A percentile compares a stretch with the other conserved stretches of the same genome.
phyloP scores from a whole-genome alignment of 2,329 filamentous ascomycete species.

The Exophiala oligosperma region DNA sequence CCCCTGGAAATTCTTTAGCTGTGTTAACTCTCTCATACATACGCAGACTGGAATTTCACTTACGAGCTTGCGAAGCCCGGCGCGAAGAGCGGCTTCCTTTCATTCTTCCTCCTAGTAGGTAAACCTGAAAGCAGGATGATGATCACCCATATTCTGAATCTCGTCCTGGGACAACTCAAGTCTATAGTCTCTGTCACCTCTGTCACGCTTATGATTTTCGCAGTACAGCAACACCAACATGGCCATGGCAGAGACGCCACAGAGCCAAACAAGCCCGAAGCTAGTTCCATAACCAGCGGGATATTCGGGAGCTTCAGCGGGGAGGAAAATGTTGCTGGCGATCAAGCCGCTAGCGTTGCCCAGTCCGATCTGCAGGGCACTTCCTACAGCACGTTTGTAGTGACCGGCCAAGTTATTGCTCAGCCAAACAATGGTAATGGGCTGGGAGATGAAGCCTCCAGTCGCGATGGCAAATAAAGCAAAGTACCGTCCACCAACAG shows the following conservation, averaged over 20 bases:
- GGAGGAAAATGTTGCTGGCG: slow-evolving; percentile 41
- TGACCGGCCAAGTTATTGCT: slow-evolving; percentile 33
- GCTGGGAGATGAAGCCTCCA: slow-evolving; percentile 34
- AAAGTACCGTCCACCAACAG: slow-evolving; percentile 30
- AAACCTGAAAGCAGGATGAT: background rate
- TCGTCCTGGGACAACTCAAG: background rate
- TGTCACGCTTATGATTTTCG: background rate
- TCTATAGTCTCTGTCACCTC: background rate
- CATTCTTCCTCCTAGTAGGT: background rate
- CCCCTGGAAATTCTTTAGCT: too few relatives aligned
- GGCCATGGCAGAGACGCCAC: too few relatives aligned
- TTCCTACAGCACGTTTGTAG: slow-evolving; percentile 31
- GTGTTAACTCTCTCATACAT: too few relatives aligned
- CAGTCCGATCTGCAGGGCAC: slow-evolving; percentile 38
- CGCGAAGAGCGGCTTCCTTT: too few relatives aligned
- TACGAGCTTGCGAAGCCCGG: too few relatives aligned
- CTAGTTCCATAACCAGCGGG: too few relatives aligned
- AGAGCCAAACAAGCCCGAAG: too few relatives aligned
- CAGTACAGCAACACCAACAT: background rate
- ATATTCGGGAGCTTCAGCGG: slow-evolving; percentile 36
- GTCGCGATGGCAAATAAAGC: slow-evolving; percentile 28
- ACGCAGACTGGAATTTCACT: too few relatives aligned
- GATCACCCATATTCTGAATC: slow-evolving; percentile 1
- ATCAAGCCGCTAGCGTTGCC: slow-evolving; percentile 36
- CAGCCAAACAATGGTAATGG: slow-evolving; percentile 30